phyloP scores from a whole-genome alignment of 371 early-diverging fungal genomes.

The Mucor racemosus region DNA sequence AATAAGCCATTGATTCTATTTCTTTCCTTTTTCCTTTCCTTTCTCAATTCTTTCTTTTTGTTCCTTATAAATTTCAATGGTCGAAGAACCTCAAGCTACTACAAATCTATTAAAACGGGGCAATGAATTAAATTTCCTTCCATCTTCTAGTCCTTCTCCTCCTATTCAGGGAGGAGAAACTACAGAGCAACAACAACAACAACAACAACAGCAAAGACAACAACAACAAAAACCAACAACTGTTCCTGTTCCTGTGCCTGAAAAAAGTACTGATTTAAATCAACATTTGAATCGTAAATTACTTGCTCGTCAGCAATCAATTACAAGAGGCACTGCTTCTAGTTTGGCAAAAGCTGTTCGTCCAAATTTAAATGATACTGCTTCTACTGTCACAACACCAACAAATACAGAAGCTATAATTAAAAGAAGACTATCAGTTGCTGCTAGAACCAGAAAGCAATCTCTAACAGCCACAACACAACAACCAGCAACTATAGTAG shows the following conservation, averaged over 20 bases:
- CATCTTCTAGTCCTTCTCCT: background rate
- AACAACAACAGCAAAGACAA: background rate
- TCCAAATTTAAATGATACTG: background rate
- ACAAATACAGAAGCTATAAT: background rate
- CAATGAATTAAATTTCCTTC: conserved; percentile 9
- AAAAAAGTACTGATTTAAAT: conserved; percentile 1
- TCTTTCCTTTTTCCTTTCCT: background rate
- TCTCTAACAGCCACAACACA: conserved; percentile 6
- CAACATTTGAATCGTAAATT: background rate
- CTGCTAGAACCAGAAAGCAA: background rate
- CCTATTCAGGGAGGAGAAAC: background rate
- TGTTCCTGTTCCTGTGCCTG: background rate
- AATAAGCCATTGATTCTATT: background rate
- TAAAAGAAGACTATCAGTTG: conserved; percentile 2
- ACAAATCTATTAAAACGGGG: conserved; percentile 5
- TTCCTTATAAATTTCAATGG: background rate
- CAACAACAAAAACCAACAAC: background rate
- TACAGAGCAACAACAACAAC: background rate
- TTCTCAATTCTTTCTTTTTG: background rate
- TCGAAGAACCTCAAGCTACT: conserved; percentile 4
- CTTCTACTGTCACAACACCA: background rate
- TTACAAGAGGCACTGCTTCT: conserved; percentile 30
- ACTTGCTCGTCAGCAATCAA: conserved; percentile 11
- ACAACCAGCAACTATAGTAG: background rate
- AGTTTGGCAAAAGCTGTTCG: conserved; percentile 27